A percentile compares a stretch with the other conserved stretches of the same genome.
Evolutionary conservation across 345 rosid species (phyloP).

Genomic region (Boechera stricta): DNA sequence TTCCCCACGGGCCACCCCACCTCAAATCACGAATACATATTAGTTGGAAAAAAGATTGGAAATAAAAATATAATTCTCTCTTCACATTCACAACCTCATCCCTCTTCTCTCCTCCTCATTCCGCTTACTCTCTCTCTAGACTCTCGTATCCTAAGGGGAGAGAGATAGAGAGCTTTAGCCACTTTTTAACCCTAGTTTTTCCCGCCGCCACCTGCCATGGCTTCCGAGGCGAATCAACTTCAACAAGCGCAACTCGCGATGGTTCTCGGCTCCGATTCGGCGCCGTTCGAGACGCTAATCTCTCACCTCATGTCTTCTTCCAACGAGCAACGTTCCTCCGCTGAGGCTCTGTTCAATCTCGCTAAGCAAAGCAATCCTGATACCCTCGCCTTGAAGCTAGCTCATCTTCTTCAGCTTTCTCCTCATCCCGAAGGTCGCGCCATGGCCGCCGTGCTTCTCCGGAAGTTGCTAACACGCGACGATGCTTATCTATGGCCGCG

Average conservation of each 20-base stretch:
- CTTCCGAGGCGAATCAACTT: conserved; percentile 68
- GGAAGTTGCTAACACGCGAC: conserved; percentile 89
- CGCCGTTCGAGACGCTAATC: conserved; percentile 84
- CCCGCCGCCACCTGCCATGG: conserved; percentile 64
- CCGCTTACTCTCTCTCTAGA: conserved; percentile 44
- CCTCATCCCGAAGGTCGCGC: conserved; percentile 83
- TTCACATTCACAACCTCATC: conserved; percentile 35
- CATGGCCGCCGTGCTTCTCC: conserved; percentile 95
- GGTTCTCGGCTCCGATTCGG: conserved; percentile 79
- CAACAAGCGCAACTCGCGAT: conserved; percentile 87
- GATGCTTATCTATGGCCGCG: conserved; percentile 92
- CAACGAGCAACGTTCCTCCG: conserved; percentile 91
- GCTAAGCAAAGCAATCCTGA: conserved; percentile 90
- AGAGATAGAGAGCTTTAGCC: conserved; percentile 21
- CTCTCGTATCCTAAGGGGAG: conserved; percentile 34
- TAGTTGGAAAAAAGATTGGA: neutral
- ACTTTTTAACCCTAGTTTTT: conserved; percentile 45
- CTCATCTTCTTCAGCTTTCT: conserved; percentile 80
- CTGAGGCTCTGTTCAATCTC: conserved; percentile 86
- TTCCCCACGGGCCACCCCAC: conserved; percentile 35
- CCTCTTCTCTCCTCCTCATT: conserved; percentile 23
- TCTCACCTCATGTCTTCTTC: conserved; percentile 91
- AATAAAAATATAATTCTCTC: conserved; percentile 36
- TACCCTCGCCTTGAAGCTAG: conserved; percentile 79
- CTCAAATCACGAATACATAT: conserved; percentile 39